These are phyloP conservation scores for Colletotrichum spaethianum DNA, from an alignment of 2,329 filamentous ascomycete genomes.

Conservation along the genomic window DNA sequence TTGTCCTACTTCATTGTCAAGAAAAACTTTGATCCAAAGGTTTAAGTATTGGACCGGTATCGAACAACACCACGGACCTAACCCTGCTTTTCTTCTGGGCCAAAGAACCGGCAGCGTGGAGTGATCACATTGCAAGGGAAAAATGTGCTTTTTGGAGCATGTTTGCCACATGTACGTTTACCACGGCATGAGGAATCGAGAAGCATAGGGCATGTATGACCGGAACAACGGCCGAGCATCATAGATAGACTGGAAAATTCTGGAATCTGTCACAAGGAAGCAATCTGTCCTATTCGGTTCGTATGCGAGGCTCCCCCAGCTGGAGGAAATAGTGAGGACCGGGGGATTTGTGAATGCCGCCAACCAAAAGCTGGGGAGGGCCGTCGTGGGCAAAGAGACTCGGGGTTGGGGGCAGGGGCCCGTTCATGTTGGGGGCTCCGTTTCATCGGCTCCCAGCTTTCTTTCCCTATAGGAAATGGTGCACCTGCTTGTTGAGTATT, in stretches of 20 bases:
- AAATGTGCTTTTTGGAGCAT: not conserved
- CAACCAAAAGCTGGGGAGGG: slow-evolving; percentile 32
- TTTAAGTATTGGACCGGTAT: not conserved
- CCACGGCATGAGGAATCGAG: not conserved
- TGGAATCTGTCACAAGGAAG: slow-evolving; percentile 6
- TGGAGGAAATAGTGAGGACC: slow-evolving; percentile 12
- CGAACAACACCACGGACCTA: no score
- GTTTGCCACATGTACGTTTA: not conserved
- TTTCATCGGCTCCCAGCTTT: slow-evolving; percentile 31
- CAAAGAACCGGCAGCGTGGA: not conserved
- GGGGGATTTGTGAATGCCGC: slow-evolving; percentile 14
- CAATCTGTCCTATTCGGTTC: slow-evolving; percentile 28
- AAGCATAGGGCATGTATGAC: not conserved
- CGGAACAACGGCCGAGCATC: not conserved
- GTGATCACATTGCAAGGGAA: not conserved
- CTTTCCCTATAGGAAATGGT: slow-evolving; percentile 1
- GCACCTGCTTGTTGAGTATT: not conserved
- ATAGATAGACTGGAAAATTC: slow-evolving; percentile 24
- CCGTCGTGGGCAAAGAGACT: slow-evolving; percentile 12
- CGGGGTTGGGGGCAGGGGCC: slow-evolving; percentile 17
- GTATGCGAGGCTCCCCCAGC: slow-evolving; percentile 22
- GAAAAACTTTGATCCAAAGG: slow-evolving; percentile 34
- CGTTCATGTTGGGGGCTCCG: slow-evolving; percentile 23
- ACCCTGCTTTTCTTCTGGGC: no score
- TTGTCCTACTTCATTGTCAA: slow-evolving; percentile 42